phyloP scores from a whole-genome alignment of 2,329 filamentous ascomycete species.

The Amphichorda felina region DNA sequence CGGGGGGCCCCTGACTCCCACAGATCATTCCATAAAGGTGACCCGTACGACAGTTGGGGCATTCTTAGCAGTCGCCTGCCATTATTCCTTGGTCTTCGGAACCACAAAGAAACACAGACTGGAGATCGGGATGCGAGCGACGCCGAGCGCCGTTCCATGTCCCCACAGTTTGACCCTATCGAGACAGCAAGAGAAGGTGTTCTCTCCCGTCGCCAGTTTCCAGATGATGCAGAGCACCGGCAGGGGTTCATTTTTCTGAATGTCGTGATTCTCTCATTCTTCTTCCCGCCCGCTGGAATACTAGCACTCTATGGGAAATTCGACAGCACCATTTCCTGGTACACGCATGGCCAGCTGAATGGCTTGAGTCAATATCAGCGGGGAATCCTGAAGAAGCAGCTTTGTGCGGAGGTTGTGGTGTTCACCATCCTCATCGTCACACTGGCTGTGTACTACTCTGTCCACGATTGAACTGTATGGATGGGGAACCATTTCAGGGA shows the following conservation, averaged over 20 bases:
- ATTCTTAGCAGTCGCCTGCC: neutral
- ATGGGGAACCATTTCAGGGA: too few species aligned
- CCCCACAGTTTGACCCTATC: slow-evolving; percentile 17
- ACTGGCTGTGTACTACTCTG: slow-evolving; percentile 16
- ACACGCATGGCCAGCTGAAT: slow-evolving; percentile 31
- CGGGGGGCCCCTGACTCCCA: neutral
- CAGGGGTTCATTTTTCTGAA: slow-evolving; percentile 24
- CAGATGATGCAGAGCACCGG: slow-evolving; percentile 13
- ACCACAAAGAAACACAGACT: neutral
- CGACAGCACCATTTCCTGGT: slow-evolving; percentile 33
- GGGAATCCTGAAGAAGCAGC: slow-evolving; percentile 19
- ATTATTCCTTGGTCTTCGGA: neutral
- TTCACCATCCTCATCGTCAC: slow-evolving; percentile 18
- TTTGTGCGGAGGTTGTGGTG: slow-evolving; percentile 20
- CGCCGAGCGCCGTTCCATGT: slow-evolving; percentile 10
- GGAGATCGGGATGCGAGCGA: neutral
- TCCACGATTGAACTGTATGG: slow-evolving; percentile 1
- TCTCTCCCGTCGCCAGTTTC: slow-evolving; percentile 13
- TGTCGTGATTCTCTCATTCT: slow-evolving; percentile 23
- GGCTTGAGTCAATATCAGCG: slow-evolving; percentile 21
- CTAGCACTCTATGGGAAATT: slow-evolving; percentile 31
- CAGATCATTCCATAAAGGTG: slow-evolving; percentile 1
- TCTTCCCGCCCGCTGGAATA: slow-evolving; percentile 34
- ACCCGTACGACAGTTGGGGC: slow-evolving; percentile 2
- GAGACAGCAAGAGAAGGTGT: slow-evolving; percentile 17